These are phyloP conservation scores for Melaleuca quinquenervia DNA, from an alignment of 345 rosid species.

Conservation along the genomic window DNA sequence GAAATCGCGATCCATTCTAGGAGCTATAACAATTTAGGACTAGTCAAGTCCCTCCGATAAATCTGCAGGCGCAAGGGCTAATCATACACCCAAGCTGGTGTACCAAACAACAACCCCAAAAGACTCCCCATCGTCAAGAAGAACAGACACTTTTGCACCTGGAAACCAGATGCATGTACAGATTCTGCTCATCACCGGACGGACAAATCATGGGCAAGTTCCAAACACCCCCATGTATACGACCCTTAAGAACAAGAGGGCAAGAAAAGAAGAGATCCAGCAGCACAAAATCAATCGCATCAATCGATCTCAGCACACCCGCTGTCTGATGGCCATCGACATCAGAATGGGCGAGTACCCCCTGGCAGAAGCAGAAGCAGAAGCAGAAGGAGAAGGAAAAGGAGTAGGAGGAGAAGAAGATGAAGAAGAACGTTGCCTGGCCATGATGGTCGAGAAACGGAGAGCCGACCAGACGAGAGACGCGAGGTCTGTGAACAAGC, in stretches of 20 bases:
- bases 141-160: not conserved
- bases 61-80: not conserved
- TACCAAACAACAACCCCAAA: not conserved
- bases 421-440: not conserved
- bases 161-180: not conserved
- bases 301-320: not conserved
- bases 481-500: slow-evolving; percentile 1
- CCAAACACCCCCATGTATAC: not conserved
- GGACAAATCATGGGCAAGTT: not conserved
- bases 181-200: not conserved
- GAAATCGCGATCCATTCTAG: not conserved
- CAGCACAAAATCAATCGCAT: not conserved
- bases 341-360: not conserved
- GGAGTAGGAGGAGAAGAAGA: not conserved
- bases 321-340: not conserved
- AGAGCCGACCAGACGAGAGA: not conserved
- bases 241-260: not conserved
- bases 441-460: not conserved
- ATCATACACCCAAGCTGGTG: not conserved
- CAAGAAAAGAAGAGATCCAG: not conserved
- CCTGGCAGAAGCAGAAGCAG: not conserved
- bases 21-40: not conserved
- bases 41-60: not conserved
- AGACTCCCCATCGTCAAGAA: not conserved
- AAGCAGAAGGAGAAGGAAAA: not conserved